These are phyloP conservation scores for Cantharellus cinnabarinus DNA, from an alignment of 768 basidiomycete genomes.

Conservation along the genomic window DNA sequence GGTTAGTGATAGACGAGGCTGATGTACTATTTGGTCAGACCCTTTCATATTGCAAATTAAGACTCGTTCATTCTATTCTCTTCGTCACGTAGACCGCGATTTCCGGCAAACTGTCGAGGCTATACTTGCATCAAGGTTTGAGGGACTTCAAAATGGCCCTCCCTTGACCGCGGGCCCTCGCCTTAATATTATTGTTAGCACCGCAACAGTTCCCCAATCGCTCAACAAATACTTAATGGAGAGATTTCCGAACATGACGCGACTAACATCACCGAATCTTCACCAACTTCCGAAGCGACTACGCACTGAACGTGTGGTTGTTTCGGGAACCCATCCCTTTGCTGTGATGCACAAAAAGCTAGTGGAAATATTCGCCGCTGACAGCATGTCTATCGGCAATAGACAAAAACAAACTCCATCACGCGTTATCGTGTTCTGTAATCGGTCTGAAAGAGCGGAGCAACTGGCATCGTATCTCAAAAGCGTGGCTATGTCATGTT, in stretches of 20 bases:
- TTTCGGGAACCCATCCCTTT: constrained; percentile 62
- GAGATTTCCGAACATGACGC: constrained; percentile 12
- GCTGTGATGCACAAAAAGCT: constrained; percentile 63
- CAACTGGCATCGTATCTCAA: constrained; percentile 38
- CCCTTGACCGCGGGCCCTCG: constrained; percentile 16
- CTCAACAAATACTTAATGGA: constrained; percentile 12
- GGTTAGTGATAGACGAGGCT: constrained; percentile 83
- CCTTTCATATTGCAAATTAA: neutral
- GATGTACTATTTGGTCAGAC: constrained; percentile 47
- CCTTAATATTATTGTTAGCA: constrained; percentile 62
- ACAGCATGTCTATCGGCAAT: constrained; percentile 10
- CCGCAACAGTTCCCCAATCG: constrained; percentile 71
- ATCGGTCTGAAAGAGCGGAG: constrained; percentile 47
- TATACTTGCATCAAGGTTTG: constrained; percentile 45
- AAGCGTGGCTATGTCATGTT: constrained; percentile 37
- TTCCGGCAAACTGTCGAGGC: constrained; percentile 55
- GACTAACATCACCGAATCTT: constrained; percentile 55
- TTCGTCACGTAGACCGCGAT: constrained; percentile 41
- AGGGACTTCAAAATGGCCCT: constrained; percentile 12
- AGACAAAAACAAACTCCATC: neutral
- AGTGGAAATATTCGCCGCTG: constrained; percentile 45
- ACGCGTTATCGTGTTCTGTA: constrained; percentile 56
- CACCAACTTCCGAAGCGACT: constrained; percentile 59
- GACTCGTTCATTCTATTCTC: neutral
- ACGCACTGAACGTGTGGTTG: constrained; percentile 48